These are phyloP conservation scores for Tuber melanosporum DNA, from an alignment of 495 filamentous ascomycete species.

Conservation along the genomic window DNA sequence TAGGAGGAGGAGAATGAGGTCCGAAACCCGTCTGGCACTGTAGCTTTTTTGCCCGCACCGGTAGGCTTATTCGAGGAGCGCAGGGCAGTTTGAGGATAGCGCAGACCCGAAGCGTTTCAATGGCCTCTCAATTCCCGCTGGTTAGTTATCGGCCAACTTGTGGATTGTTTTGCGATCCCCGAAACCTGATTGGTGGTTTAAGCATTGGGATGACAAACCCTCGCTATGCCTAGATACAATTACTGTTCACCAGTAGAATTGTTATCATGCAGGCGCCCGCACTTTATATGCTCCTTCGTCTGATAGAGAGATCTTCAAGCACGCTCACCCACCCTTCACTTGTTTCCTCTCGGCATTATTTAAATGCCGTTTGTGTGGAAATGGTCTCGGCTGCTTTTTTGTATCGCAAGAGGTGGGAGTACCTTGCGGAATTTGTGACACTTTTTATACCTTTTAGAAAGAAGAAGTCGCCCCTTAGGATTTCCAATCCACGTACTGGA, in stretches of 20 bases:
- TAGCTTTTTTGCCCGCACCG: neutral
- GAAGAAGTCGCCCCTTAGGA: neutral
- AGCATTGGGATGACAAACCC: neutral
- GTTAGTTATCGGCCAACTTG: neutral
- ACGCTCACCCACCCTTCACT: neutral
- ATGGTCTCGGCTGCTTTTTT: neutral
- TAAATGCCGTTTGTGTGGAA: neutral
- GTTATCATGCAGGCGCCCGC: neutral
- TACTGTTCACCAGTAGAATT: too few species aligned
- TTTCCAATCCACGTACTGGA: neutral
- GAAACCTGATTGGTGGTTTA: neutral
- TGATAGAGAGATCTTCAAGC: neutral
- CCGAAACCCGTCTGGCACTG: neutral
- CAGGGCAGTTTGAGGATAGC: neutral
- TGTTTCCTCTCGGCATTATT: neutral
- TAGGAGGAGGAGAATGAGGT: too few species aligned
- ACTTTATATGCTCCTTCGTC: neutral
- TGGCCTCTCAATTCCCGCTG: neutral
- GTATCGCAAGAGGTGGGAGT: neutral
- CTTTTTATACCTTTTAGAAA: neutral
- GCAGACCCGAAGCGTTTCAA: neutral
- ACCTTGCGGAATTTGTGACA: neutral
- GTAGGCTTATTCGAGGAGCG: neutral
- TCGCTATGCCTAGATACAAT: neutral
- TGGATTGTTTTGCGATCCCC: neutral